A percentile compares a stretch with the other conserved stretches of the same genome.
phyloP scores from a whole-genome alignment of 1,284 basidiomycete genomes.

The Cystobasidium pallidum region DNA sequence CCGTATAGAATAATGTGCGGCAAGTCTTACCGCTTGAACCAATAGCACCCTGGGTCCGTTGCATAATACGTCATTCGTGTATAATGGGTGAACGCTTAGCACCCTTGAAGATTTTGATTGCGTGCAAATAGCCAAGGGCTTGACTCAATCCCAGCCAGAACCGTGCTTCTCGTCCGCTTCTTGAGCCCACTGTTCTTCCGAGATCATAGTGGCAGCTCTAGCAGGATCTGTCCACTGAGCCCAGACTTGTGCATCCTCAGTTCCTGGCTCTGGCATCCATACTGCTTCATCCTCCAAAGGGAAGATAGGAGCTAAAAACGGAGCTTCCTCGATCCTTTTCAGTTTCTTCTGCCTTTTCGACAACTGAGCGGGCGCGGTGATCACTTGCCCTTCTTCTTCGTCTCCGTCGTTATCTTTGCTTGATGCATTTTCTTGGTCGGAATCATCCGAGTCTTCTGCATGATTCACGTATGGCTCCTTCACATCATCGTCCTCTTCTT shows the following conservation, averaged over 20 bases:
- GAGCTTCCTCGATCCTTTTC: neutral
- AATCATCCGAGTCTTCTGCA: neutral
- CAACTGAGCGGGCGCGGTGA: neutral
- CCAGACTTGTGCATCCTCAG: slow-evolving; percentile 16
- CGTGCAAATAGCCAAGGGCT: too few species aligned
- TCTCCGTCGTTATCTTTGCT: neutral
- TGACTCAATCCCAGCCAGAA: slow-evolving; percentile 15
- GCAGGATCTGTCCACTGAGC: slow-evolving; percentile 13
- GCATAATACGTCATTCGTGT: neutral
- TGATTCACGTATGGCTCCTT: neutral
- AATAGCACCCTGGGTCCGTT: too few species aligned
- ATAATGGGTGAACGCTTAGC: neutral
- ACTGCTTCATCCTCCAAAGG: slow-evolving; percentile 17
- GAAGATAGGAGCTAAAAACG: slow-evolving; percentile 19
- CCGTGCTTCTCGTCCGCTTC: neutral
- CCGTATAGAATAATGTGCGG: too few species aligned
- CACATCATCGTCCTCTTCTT: neutral
- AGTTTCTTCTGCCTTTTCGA: slow-evolving; percentile 26
- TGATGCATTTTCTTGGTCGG: neutral
- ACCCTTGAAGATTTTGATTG: too few species aligned
- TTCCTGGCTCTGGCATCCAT: slow-evolving; percentile 20
- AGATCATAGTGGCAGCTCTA: slow-evolving; percentile 12
- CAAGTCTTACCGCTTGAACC: too few species aligned
- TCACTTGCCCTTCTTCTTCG: slow-evolving; percentile 3
- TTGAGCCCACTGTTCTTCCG: slow-evolving; percentile 19